Percentiles rank a stretch among this genome's conserved stretches.
These are phyloP conservation scores for Geotrichum histeridarum DNA, from an alignment of 1,139 yeast species.

Conservation along the genomic window DNA sequence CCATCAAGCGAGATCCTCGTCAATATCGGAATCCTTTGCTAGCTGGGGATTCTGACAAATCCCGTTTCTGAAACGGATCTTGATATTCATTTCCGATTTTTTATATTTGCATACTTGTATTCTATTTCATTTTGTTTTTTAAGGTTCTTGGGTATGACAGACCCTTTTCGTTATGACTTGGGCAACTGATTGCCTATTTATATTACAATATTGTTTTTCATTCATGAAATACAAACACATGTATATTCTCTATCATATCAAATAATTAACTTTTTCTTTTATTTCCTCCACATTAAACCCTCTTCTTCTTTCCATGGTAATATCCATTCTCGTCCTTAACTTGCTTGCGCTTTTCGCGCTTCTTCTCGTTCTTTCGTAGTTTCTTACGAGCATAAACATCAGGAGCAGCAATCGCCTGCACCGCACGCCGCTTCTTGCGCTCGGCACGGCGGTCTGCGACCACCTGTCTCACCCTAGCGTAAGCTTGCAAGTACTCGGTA, in stretches of 20 bases:
- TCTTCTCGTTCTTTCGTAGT: constrained; percentile 66
- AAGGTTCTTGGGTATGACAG: no score
- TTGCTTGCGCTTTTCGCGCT: constrained; percentile 68
- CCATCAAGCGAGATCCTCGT: not conserved
- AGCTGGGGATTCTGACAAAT: not conserved
- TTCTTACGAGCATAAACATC: constrained; percentile 74
- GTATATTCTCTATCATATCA: no score
- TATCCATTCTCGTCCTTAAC: constrained; percentile 73
- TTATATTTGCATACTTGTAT: no score
- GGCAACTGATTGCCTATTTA: no score
- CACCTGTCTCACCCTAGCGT: constrained; percentile 56
- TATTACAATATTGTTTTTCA: no score
- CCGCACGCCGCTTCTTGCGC: constrained; percentile 70
- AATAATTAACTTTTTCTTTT: not conserved
- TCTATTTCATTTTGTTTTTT: no score
- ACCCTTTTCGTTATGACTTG: no score
- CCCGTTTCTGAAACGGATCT: not conserved
- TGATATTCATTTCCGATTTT: not conserved
- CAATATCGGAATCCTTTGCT: not conserved
- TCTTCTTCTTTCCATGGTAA: constrained; percentile 61
- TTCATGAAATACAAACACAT: no score
- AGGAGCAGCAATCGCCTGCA: constrained; percentile 73
- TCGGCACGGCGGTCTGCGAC: constrained; percentile 65
- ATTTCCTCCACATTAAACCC: constrained; percentile 13
- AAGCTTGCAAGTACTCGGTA: constrained; percentile 60